Evolutionary conservation across 1,284 basidiomycete genomes (phyloP).

Genomic region (Sporisorium iseilematis-ciliati): DNA sequence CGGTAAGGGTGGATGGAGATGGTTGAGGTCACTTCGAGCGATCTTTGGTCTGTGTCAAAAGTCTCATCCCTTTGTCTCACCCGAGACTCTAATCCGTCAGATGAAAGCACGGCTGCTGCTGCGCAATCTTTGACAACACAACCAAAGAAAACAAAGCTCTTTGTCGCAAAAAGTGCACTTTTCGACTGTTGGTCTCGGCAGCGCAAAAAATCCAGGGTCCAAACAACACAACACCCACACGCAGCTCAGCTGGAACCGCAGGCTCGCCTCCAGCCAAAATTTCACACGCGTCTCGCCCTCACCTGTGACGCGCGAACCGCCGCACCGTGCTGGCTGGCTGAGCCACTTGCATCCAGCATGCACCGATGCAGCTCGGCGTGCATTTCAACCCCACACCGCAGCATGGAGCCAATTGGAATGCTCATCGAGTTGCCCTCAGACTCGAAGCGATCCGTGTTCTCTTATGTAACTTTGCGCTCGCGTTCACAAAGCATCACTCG

Average conservation of each 20-base stretch:
- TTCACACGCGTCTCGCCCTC: conserved; percentile 15
- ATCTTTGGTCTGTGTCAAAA: not conserved
- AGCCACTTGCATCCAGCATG: not conserved
- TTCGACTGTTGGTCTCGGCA: not conserved
- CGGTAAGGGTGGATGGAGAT: not conserved
- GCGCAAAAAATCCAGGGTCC: conserved; percentile 20
- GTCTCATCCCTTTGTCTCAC: not conserved
- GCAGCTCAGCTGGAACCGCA: conserved; percentile 12
- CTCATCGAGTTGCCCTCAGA: not conserved
- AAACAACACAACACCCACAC: conserved; percentile 15
- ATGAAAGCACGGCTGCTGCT: conserved; percentile 12
- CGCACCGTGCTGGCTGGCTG: not conserved
- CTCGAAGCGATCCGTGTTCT: not conserved
- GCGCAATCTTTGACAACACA: not conserved
- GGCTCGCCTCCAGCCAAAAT: not conserved
- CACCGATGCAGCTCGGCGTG: conserved; percentile 34
- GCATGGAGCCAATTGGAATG: no score
- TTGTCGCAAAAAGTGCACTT: not conserved
- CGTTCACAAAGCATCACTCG: no score
- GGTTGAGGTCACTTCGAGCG: conserved; percentile 9
- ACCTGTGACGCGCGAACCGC: conserved; percentile 6
- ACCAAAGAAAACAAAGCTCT: conserved; percentile 1
- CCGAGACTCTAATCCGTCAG: not conserved
- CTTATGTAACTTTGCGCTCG: no score
- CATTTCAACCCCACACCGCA: conserved; percentile 9